Base-by-base conservation (phyloP, 2,329 filamentous ascomycete genomes). In the Phoma sp. region DNA sequence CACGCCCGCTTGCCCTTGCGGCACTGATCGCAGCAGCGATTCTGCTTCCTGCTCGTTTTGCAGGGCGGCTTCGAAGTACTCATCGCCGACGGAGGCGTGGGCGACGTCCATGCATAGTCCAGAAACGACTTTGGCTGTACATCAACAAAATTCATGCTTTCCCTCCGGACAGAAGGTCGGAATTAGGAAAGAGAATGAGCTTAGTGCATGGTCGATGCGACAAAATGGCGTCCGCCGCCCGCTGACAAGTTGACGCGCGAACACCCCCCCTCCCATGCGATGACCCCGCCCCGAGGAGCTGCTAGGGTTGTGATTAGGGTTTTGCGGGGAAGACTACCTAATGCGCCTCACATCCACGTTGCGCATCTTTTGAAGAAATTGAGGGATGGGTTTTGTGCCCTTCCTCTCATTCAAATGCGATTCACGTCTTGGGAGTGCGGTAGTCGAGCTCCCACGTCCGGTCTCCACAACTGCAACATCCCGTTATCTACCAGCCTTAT, bases 21-120 rank as follows among this genome's bases (percentile, higher is more conserved):
- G 59, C 78, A 80, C 51, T 77, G 77, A 52, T 80, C 78, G 57
- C 78, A 80, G 55, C 77, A 79, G 43, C 77, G 71, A 52, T 78
- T 72, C 51, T 78, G 76, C 53, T 75, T 75, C 39, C 75, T 71
- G 41, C 64, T 68, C 9, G 71, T 71, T 44, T 69, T 71, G n/a
- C 66, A 69, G 27, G 63, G 50, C 48, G 63, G 50, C 48, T 72
- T 72, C 22, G 60, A 47, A 13, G 53, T 40, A 37, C 52, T 63
- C 43, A 62, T 54, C 42, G 54, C 52, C 37, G 62, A 18, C 18
- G 18, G 52, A 25, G 66, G 56, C 36, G 68, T 65, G 39, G 71
- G 70, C 56, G 67, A 66, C 8, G 71, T 73, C 68, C 69, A 72
- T 8, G 69, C 71, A 61, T 73, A 73, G 42, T 73, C 71, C 23